A percentile compares a stretch with the other conserved stretches of the same genome.
Evolutionary conservation across 2,329 filamentous ascomycete species (phyloP).

Genomic region (Pseudogymnoascus sp.): DNA sequence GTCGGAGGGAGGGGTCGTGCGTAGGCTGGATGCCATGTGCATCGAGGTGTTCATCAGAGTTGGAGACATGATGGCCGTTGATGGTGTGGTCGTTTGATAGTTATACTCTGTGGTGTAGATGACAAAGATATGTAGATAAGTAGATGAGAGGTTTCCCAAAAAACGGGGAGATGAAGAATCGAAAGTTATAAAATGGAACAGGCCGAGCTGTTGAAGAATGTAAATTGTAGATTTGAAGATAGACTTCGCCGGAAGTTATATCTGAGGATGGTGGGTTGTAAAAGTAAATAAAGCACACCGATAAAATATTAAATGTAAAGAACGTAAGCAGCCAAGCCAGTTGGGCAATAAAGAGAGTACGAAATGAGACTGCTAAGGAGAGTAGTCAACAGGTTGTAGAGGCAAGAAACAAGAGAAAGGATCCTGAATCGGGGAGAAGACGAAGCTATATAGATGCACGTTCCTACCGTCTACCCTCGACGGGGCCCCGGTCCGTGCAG

Average conservation of each 20-base stretch:
- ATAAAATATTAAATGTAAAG: constrained; percentile 34
- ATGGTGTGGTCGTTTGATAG: constrained; percentile 20
- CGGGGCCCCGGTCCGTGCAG: background rate
- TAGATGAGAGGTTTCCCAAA: constrained; percentile 13
- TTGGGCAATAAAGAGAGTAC: constrained; percentile 41
- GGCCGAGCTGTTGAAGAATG: constrained; percentile 37
- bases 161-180: constrained; percentile 23
- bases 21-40: constrained; percentile 21
- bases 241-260: constrained; percentile 12
- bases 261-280: constrained; percentile 23
- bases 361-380: constrained; percentile 28
- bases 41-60: constrained; percentile 28
- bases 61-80: constrained; percentile 24
- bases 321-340: constrained; percentile 48
- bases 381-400: constrained; percentile 29
- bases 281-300: constrained; percentile 22
- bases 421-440: constrained; percentile 33
- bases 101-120: constrained; percentile 17
- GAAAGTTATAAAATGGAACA: constrained; percentile 27
- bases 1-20: constrained; percentile 36
- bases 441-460: constrained; percentile 4
- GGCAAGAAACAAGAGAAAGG: constrained; percentile 20
- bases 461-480: background rate
- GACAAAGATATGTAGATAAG: constrained; percentile 13
- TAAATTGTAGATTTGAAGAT: constrained; percentile 27